Conservation (phyloP, 768 basidiomycete genomes). For the Boletus rex-veris region DNA sequence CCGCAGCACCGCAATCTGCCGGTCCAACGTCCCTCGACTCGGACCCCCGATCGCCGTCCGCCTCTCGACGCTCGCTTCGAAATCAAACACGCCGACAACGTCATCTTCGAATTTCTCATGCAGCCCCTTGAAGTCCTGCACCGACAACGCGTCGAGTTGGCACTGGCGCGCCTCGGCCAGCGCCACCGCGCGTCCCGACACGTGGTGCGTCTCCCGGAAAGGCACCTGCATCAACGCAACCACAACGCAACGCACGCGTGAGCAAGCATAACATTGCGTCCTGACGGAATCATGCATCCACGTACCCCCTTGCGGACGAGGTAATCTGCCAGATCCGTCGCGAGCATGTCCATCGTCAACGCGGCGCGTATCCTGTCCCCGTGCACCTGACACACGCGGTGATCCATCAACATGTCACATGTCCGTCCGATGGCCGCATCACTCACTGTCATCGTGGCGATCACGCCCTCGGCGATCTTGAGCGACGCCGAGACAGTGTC, state of each 20-base stretch:
- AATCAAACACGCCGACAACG: constrained; percentile 84
- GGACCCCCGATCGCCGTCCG: constrained; percentile 91
- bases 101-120: constrained; percentile 78
- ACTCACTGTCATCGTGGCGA: constrained; percentile 81
- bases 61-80: constrained; percentile 93
- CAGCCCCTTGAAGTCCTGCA: constrained; percentile 76
- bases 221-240: constrained; percentile 60
- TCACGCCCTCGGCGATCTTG: constrained; percentile 90
- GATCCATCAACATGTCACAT: neutral
- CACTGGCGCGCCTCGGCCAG: constrained; percentile 81
- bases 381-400: constrained; percentile 63
- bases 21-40: constrained; percentile 74
- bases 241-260: neutral
- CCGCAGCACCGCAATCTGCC: constrained; percentile 80
- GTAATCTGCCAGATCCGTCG: constrained; percentile 98
- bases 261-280: too few relatives aligned
- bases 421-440: neutral
- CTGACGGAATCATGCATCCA: constrained; percentile 9
- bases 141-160: constrained; percentile 75
- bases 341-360: constrained; percentile 95
- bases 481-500: constrained; percentile 87
- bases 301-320: constrained; percentile 96
- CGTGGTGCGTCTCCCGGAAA: constrained; percentile 97
- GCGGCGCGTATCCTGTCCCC: constrained; percentile 86
- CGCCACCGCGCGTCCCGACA: constrained; percentile 95